Conservation (phyloP, 768 basidiomycete species). For the Pluteus cervinus region DNA sequence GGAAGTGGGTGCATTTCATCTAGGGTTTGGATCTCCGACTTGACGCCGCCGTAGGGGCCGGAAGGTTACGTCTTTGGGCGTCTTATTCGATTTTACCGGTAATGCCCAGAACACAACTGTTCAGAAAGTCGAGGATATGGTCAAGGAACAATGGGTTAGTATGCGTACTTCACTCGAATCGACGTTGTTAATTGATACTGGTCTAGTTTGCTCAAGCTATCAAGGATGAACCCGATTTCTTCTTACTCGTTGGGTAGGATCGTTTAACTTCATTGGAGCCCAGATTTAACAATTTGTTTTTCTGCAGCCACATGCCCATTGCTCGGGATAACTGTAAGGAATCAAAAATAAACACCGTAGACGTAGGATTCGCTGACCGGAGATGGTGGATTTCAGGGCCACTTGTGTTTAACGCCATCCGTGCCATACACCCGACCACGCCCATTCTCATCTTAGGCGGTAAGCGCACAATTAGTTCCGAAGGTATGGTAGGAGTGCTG, state of each 20-base stretch:
- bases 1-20: constrained; percentile 39
- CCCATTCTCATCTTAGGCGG: constrained; percentile 85
- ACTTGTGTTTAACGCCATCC: constrained; percentile 65
- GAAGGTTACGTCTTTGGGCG: constrained; percentile 73
- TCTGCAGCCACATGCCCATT: constrained; percentile 76
- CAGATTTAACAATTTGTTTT: constrained; percentile 1
- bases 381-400: constrained; percentile 42
- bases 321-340: constrained; percentile 56
- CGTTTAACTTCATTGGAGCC: not conserved
- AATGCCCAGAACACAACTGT: constrained; percentile 71
- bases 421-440: constrained; percentile 62
- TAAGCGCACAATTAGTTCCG: constrained; percentile 11
- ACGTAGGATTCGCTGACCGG: not conserved
- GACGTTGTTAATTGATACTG: not conserved
- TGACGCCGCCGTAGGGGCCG: constrained; percentile 41
- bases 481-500: not conserved
- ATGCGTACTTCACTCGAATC: not conserved
- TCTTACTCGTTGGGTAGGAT: constrained; percentile 64
- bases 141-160: constrained; percentile 71
- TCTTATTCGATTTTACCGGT: constrained; percentile 71
- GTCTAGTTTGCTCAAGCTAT: constrained; percentile 73
- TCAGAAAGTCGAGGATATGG: constrained; percentile 67
- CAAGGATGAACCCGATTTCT: constrained; percentile 75
- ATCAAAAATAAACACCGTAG: too few species aligned
- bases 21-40: not conserved